These are phyloP conservation scores for Trichoderma sp. DNA, from an alignment of 2,329 filamentous ascomycete genomes.

Conservation along the genomic window DNA sequence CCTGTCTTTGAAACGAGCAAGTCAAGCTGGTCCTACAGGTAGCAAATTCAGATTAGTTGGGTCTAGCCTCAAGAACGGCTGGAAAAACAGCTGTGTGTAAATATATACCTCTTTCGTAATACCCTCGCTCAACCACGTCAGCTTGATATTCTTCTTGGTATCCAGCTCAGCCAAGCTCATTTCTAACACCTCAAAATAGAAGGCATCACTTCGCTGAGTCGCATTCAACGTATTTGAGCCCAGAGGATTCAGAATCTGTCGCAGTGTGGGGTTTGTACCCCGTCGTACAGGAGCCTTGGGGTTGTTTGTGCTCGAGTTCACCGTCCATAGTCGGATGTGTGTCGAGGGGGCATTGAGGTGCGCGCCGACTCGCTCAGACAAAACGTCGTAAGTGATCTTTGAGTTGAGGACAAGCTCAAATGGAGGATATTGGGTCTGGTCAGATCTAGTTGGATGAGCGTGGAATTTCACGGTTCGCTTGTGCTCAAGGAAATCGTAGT, in stretches of 20 bases:
- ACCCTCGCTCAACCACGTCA: constrained; percentile 85
- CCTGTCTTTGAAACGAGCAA: constrained; percentile 87
- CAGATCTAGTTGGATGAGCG: constrained; percentile 62
- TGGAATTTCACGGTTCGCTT: constrained; percentile 78
- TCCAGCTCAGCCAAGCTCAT: constrained; percentile 93
- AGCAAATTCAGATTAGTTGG: constrained; percentile 16
- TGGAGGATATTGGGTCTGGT: constrained; percentile 58
- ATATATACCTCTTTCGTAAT: constrained; percentile 78
- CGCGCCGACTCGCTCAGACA: constrained; percentile 80
- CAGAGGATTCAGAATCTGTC: constrained; percentile 74
- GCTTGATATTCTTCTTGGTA: constrained; percentile 82
- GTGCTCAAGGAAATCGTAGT: constrained; percentile 92
- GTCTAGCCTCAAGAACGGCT: not conserved
- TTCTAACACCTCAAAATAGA: constrained; percentile 92
- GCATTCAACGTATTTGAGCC: constrained; percentile 68
- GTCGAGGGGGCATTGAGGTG: constrained; percentile 76
- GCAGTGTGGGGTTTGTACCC: constrained; percentile 67
- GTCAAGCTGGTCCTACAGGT: constrained; percentile 68
- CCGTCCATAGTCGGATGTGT: constrained; percentile 88
- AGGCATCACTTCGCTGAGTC: constrained; percentile 70
- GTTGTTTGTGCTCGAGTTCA: constrained; percentile 74
- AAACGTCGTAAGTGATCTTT: constrained; percentile 86
- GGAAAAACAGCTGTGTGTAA: too few species aligned
- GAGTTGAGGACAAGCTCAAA: constrained; percentile 81
- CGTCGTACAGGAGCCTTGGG: constrained; percentile 79